A percentile compares a stretch with the other conserved stretches of the same genome.
Evolutionary conservation across 2,329 filamentous ascomycete species (phyloP).

Genomic region (Penicillium sp.): DNA sequence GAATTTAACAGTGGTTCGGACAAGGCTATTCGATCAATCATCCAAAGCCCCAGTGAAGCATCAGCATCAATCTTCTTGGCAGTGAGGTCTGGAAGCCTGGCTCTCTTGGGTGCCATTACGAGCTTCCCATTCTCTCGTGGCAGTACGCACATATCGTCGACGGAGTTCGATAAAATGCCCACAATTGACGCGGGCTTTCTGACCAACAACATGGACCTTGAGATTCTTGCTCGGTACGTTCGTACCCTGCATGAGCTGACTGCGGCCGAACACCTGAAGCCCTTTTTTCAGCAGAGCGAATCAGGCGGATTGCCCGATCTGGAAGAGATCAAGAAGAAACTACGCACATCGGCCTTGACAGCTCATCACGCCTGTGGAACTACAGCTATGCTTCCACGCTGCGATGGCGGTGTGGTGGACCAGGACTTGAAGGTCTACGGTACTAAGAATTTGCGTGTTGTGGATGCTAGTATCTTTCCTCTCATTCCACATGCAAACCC

Average conservation of each 20-base stretch:
- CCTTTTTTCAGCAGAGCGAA: slow-evolving; percentile 5
- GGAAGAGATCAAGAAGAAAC: slow-evolving; percentile 8
- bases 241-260: slow-evolving; percentile 4
- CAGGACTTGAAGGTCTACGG: slow-evolving; percentile 30
- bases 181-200: slow-evolving; percentile 8
- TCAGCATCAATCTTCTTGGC: slow-evolving; percentile 6
- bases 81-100: slow-evolving; percentile 1
- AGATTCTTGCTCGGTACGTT: slow-evolving; percentile 14
- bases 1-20: neutral
- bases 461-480: slow-evolving; percentile 38
- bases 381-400: slow-evolving; percentile 29
- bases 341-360: slow-evolving; percentile 4
- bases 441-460: slow-evolving; percentile 31
- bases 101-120: slow-evolving; percentile 4
- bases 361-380: slow-evolving; percentile 18
- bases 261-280: neutral
- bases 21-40: slow-evolving; percentile 5
- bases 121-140: slow-evolving; percentile 17
- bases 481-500: slow-evolving; percentile 37
- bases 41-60: slow-evolving; percentile 8
- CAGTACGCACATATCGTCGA: slow-evolving; percentile 7
- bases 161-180: neutral
- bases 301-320: slow-evolving; percentile 2
- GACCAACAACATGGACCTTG: slow-evolving; percentile 12
- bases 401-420: slow-evolving; percentile 32